phyloP scores from a whole-genome alignment of 257 asterid species.

The Lithospermum erythrorhizon region DNA sequence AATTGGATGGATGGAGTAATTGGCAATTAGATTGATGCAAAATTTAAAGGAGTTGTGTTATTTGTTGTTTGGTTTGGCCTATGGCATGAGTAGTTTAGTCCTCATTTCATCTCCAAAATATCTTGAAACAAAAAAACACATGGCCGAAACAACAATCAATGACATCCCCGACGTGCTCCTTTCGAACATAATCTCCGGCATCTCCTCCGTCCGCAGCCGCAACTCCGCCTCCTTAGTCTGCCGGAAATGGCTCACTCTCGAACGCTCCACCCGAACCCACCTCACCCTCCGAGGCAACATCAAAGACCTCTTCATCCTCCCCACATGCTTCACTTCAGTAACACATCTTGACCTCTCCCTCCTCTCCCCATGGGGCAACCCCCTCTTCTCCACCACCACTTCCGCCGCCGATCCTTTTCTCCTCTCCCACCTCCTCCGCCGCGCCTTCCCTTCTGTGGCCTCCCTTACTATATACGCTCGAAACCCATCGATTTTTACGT shows the following conservation, averaged over 20 bases:
- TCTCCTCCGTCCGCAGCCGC: constrained; percentile 63
- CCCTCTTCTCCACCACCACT: constrained; percentile 39
- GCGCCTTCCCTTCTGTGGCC: constrained; percentile 44
- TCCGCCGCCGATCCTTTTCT: constrained; percentile 28
- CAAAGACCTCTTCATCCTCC: constrained; percentile 50
- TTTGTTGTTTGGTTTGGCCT: too few relatives aligned
- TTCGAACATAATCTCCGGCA: constrained; percentile 57
- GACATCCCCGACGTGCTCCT: constrained; percentile 75
- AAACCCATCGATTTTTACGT: constrained; percentile 31
- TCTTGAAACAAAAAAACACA: too few relatives aligned
- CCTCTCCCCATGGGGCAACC: constrained; percentile 85
- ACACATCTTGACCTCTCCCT: constrained; percentile 70
- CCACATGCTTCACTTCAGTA: constrained; percentile 51
- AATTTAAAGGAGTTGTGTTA: too few relatives aligned
- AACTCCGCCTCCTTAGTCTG: constrained; percentile 67
- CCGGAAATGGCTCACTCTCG: constrained; percentile 49
- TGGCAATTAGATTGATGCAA: too few relatives aligned
- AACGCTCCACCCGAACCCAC: constrained; percentile 66
- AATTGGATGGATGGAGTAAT: too few relatives aligned
- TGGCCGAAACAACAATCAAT: constrained; percentile 23
- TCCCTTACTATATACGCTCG: constrained; percentile 60
- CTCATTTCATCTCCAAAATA: too few relatives aligned
- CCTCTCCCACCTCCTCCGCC: constrained; percentile 50
- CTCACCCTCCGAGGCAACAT: constrained; percentile 82
- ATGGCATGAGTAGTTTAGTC: too few relatives aligned